phyloP scores from a whole-genome alignment of 2,329 filamentous ascomycete genomes.

The Botryosphaeria dothidea region DNA sequence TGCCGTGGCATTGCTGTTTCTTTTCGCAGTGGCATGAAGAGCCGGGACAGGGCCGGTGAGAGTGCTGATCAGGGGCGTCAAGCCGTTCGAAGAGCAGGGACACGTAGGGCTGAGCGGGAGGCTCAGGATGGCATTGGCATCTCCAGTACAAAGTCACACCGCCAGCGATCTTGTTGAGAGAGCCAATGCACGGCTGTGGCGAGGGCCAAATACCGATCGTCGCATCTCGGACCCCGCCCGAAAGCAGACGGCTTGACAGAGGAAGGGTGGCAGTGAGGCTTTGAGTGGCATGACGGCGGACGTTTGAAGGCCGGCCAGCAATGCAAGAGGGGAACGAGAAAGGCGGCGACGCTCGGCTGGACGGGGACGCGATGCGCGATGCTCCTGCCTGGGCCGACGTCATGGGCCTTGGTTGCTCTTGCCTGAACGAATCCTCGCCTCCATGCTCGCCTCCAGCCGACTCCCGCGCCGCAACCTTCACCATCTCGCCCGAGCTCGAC shows the following conservation, averaged over 20 bases:
- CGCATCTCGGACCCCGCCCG: background rate
- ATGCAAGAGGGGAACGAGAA: background rate
- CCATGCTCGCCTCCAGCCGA: too few species aligned
- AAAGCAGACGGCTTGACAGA: background rate
- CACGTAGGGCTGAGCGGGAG: slow-evolving; percentile 6
- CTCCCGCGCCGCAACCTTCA: background rate
- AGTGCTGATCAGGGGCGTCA: slow-evolving; percentile 11
- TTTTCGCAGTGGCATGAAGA: background rate
- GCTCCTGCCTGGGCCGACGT: background rate
- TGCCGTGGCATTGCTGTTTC: background rate
- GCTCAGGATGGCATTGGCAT: background rate
- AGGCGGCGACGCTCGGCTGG: background rate
- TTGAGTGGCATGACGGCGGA: background rate
- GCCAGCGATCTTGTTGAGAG: slow-evolving; percentile 13
- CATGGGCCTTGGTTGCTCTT: background rate
- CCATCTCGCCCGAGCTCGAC: too few species aligned
- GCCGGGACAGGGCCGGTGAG: slow-evolving; percentile 2
- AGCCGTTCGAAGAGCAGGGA: background rate
- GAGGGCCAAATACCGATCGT: background rate
- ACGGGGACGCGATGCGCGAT: background rate
- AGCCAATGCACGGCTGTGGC: background rate
- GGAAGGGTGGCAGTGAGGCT: background rate
- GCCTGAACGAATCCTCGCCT: background rate
- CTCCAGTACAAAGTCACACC: background rate
- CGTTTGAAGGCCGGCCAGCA: background rate